A percentile compares a stretch with the other conserved stretches of the same genome.
Conservation (phyloP, 2,329 filamentous ascomycete species). For the Trichoderma hamatum region DNA sequence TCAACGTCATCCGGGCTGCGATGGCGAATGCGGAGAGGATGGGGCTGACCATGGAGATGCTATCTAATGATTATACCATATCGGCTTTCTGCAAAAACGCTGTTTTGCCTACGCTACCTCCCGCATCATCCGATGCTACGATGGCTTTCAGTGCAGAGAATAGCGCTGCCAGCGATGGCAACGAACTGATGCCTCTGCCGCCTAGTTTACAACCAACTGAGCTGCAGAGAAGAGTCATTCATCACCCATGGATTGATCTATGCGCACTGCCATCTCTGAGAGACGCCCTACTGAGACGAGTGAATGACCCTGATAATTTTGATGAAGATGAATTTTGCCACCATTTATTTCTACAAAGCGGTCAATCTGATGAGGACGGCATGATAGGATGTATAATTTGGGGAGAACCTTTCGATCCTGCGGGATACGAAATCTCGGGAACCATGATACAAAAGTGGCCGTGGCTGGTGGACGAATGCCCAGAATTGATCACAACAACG, state of each 20-base stretch:
- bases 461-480: conserved; percentile 38
- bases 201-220: conserved; percentile 26
- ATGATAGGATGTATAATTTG: conserved; percentile 46
- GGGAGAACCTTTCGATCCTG: conserved; percentile 50
- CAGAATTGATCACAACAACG: conserved; percentile 12
- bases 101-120: not conserved
- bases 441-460: conserved; percentile 50
- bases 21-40: not conserved
- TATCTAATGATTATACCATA: conserved; percentile 8
- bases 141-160: not conserved
- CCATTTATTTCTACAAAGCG: conserved; percentile 17
- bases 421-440: conserved; percentile 51
- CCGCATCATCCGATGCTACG: not conserved
- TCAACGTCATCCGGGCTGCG: conserved; percentile 24
- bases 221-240: conserved; percentile 24
- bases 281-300: conserved; percentile 5
- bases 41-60: not conserved
- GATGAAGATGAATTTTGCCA: conserved; percentile 30
- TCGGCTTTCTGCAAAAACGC: conserved; percentile 10
- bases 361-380: conserved; percentile 8
- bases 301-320: conserved; percentile 10
- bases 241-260: conserved; percentile 30
- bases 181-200: not conserved
- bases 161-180: not conserved
- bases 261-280: conserved; percentile 26